A percentile compares a stretch with the other conserved stretches of the same genome.
These are phyloP conservation scores for Pogostemon cablin DNA, from an alignment of 257 asterid species.

Conservation along the genomic window DNA sequence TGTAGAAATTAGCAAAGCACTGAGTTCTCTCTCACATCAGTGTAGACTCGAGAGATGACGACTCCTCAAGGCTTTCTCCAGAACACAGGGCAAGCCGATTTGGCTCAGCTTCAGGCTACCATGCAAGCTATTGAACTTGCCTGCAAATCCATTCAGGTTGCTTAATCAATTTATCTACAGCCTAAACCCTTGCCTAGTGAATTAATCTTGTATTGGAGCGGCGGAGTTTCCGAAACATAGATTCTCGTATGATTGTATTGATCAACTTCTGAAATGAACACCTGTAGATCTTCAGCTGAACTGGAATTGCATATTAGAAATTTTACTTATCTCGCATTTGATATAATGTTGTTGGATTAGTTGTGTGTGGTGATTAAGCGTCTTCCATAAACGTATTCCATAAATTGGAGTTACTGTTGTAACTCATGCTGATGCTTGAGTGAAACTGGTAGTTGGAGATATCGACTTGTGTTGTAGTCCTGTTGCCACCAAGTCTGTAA, in stretches of 20 bases:
- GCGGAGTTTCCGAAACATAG: neutral
- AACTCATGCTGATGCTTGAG: conserved; percentile 23
- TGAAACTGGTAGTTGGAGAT: conserved; percentile 23
- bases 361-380: conserved; percentile 20
- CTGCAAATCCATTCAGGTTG: conserved; percentile 85
- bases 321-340: conserved; percentile 6
- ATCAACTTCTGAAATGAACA: neutral
- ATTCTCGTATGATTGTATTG: too few relatives aligned
- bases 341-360: conserved; percentile 9
- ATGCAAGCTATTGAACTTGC: conserved; percentile 88
- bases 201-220: neutral
- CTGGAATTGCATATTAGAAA: conserved; percentile 6
- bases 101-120: conserved; percentile 76
- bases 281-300: conserved; percentile 7
- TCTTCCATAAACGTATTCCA: neutral
- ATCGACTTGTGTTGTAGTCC: neutral
- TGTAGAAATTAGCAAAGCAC: too few relatives aligned
- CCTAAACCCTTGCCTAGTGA: conserved; percentile 31
- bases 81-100: conserved; percentile 50
- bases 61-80: conserved; percentile 54
- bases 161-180: conserved; percentile 10
- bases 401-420: conserved; percentile 12
- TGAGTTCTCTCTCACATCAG: neutral
- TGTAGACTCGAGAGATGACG: conserved; percentile 37
- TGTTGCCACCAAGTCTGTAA: conserved; percentile 8